phyloP scores from a whole-genome alignment of 257 asterid genomes.

The Anisodus acutangulus region DNA sequence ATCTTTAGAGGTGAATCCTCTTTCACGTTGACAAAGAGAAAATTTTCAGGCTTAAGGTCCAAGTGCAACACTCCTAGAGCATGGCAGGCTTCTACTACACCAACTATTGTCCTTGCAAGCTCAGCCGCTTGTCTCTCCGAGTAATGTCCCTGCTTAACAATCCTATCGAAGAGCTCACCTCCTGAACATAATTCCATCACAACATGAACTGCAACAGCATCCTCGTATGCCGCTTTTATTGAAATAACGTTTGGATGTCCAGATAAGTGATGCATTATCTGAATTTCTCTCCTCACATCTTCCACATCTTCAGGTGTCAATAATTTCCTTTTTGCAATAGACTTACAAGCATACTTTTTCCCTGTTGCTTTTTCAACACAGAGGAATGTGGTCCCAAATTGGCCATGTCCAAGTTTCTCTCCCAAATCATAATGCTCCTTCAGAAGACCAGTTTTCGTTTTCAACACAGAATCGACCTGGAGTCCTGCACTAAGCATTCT shows the following conservation, averaged over 20 bases:
- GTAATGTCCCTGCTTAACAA: conserved; percentile 56
- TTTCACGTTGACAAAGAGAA: conserved; percentile 46
- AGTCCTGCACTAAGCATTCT: conserved; percentile 50
- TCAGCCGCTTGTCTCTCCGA: conserved; percentile 56
- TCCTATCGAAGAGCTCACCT: conserved; percentile 61
- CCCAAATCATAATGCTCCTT: conserved; percentile 47
- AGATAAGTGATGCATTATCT: conserved; percentile 59
- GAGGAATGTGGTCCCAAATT: conserved; percentile 55
- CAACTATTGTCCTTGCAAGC: conserved; percentile 52
- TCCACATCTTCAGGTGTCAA: conserved; percentile 56
- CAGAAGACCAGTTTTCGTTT: conserved; percentile 47
- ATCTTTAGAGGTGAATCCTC: conserved; percentile 54
- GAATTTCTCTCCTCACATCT: conserved; percentile 60
- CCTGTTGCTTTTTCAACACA: conserved; percentile 50
- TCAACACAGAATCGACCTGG: conserved; percentile 48
- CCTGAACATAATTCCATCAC: conserved; percentile 59
- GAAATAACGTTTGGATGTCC: conserved; percentile 56
- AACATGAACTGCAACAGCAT: conserved; percentile 52
- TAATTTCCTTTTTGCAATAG: conserved; percentile 56
- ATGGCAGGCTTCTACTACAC: conserved; percentile 59
- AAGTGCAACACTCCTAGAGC: conserved; percentile 56
- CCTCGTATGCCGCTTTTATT: conserved; percentile 55
- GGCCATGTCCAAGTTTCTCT: conserved; percentile 55
- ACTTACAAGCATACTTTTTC: conserved; percentile 52
- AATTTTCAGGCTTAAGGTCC: conserved; percentile 56